Percentiles rank a stretch among this genome's conserved stretches.
Evolutionary conservation across 139 green algal species (phyloP).

Genomic region (Gonium pectorale): DNA sequence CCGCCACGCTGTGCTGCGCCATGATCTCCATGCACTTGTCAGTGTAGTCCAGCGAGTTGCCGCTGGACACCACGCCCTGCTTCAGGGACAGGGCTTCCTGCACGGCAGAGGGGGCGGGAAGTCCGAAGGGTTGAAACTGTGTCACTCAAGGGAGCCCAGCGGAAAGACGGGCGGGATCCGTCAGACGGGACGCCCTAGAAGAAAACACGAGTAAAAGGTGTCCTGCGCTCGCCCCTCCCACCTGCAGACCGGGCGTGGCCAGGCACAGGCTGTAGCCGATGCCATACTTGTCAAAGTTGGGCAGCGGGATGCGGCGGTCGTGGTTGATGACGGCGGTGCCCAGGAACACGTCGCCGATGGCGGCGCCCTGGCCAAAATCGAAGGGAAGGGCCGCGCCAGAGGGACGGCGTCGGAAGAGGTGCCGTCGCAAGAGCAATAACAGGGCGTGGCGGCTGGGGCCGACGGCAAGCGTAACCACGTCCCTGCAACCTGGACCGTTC

Average conservation of each 20-base stretch:
- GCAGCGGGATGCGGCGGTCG: conserved; percentile 92
- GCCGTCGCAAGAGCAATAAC: too few species aligned
- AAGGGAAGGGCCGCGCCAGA: too few species aligned
- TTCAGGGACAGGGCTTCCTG: conserved; percentile 77
- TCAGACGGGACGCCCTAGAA: too few species aligned
- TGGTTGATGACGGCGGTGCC: conserved; percentile 86
- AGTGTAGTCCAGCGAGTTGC: conserved; percentile 93
- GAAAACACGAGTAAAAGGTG: too few species aligned
- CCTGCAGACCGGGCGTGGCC: conserved; percentile 62
- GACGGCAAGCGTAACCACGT: too few species aligned
- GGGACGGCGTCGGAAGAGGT: too few species aligned
- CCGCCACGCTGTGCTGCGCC: conserved; percentile 61
- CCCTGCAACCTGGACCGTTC: too few species aligned
- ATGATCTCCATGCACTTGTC: conserved; percentile 88
- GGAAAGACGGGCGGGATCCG: too few species aligned
- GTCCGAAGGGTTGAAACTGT: too few species aligned
- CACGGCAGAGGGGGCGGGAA: conserved; percentile 31
- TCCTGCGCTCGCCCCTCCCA: too few species aligned
- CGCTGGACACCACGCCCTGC: conserved; percentile 68
- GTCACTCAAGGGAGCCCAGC: not conserved
- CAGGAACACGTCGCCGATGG: conserved; percentile 95
- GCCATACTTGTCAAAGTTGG: conserved; percentile 86
- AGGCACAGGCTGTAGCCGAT: conserved; percentile 58
- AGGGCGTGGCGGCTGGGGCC: too few species aligned
- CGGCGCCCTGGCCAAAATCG: conserved; percentile 68